Evolutionary conservation across 73 alveolate species (phyloP), one percentile per base, ranked within the genome.

Genomic region (Durusdinium trenchii): DNA sequence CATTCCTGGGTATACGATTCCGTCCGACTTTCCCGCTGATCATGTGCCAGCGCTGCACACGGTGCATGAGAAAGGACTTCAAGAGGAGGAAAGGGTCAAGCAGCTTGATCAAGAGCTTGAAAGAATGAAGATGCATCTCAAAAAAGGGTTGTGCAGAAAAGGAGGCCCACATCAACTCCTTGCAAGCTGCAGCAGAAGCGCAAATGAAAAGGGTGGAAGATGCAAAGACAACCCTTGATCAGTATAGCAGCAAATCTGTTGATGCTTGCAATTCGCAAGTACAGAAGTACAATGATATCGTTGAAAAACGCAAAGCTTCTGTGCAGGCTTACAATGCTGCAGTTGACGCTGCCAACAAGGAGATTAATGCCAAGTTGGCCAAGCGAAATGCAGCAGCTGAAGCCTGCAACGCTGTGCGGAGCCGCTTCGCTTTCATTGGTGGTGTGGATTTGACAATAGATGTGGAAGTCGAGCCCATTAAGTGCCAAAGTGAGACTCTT

Each of bases 201-300:
- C 98, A 91, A 30, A 46, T 47, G 71, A 52, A 51, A 54, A 50
- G 26, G 14, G 75, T 91, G 43, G 98, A 91, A 75, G 75, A 71
- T 48, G 87, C 98, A n/a, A 76, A 52, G 46, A 35, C 46, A 50
- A 48, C 38, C 43, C 52, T 91, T n/a, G 89, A 91, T 76, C 89
- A 69, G 98, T 91, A 69, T 76, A 69, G 98, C 87, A 91, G 98
- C 98, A 32, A 51, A 71, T 91, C 98, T 6, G 98, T 91, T 35
- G 89, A 69, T 20, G 62, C 89, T 1, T 91, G 85, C 87, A 91
- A 91, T 50, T 32, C 60, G 43, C 89, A 91, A 69, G 98, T 91
- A 32, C 89, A 69, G 76, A 91, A 48, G 60, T 91, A 91, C 76
- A 91, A 91, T 42, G 43, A n/a, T 32, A 30, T 91, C 1, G 76